A percentile compares a stretch with the other conserved stretches of the same genome.
These are phyloP conservation scores for Trametes villosa DNA, from an alignment of 768 basidiomycete species.

Conservation along the genomic window DNA sequence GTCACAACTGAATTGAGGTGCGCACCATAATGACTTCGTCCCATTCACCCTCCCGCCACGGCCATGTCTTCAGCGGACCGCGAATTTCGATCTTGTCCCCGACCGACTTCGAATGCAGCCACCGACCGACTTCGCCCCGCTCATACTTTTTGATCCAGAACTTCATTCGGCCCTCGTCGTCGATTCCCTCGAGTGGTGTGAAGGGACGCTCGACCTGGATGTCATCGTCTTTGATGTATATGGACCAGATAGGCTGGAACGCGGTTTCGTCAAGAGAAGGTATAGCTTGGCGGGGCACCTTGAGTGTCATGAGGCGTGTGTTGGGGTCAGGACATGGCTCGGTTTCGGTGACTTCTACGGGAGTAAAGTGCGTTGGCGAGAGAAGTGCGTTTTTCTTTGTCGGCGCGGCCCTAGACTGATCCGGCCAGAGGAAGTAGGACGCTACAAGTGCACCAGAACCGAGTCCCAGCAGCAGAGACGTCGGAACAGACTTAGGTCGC, in stretches of 20 bases:
- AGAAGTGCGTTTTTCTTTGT: constrained; percentile 37
- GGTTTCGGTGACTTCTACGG: constrained; percentile 58
- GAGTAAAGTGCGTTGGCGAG: constrained; percentile 50
- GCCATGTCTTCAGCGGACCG: constrained; percentile 75
- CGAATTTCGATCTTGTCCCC: constrained; percentile 78
- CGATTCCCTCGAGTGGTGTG: constrained; percentile 77
- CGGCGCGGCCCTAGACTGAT: constrained; percentile 50
- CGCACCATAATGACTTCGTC: constrained; percentile 82
- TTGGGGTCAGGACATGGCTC: constrained; percentile 52
- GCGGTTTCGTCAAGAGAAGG: constrained; percentile 21
- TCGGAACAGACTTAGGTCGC: not conserved
- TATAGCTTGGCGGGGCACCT: constrained; percentile 48
- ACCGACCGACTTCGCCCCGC: constrained; percentile 79
- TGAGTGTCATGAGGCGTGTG: constrained; percentile 68
- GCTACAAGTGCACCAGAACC: constrained; percentile 47
- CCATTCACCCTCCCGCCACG: constrained; percentile 60
- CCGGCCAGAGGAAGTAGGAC: constrained; percentile 57
- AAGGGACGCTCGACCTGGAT: constrained; percentile 89
- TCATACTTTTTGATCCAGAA: constrained; percentile 86
- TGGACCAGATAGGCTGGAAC: constrained; percentile 62
- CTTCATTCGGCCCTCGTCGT: constrained; percentile 64
- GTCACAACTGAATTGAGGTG: not conserved
- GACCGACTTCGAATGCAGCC: constrained; percentile 71
- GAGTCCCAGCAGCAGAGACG: constrained; percentile 33
- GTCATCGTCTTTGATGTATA: constrained; percentile 85